Evolutionary conservation across 306 rosid species (phyloP), one percentile per base, ranked within the genome.

Genomic region (Biancaea sappan): DNA sequence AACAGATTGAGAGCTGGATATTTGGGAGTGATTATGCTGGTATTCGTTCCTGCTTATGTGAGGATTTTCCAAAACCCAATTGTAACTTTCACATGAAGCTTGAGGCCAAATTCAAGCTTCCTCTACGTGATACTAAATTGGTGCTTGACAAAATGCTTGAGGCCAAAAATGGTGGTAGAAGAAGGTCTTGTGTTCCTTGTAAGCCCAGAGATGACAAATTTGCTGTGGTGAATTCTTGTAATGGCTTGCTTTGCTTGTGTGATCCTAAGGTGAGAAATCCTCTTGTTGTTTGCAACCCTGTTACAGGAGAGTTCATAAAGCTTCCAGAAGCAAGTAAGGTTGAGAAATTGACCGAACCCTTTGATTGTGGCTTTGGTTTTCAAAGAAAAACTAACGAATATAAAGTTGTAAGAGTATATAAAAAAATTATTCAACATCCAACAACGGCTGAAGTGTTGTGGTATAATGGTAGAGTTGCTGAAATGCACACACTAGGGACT

Each of bases 181-280:
- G 25, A 6, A 66, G 56, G 29, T 13, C 3, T 6, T 44, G 19
- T 28, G 57, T 24, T 15, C 46, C 34, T 16, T 12, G 26, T 32
- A n/a, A 32, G 6, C 3, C 53, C 0, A 37, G 35, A 32, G 54
- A 66, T 24, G 47, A 66, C 35, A 80, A 74, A 51, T 78, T 26
- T 28, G 56, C 0, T 1, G 2, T 74, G 25, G 71, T 64, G 32
- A 78, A 78, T 70, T 74, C 78, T 0, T 78, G 81, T 5, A 74
- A 75, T 25, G 78, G 78, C 11, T 71, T 83, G 2, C 38, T 74
- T 69, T 79, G 76, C 50, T 57, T 75, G 83, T 62, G 22, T 47
- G 29, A 31, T 1, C 18, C 54, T 1, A 6, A 0, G 5, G 1
- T 10, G 0, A 2, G 41, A 21, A 12, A 40, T 2, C 44, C 78